A percentile compares a stretch with the other conserved stretches of the same genome.
Evolutionary conservation across 495 filamentous ascomycete species (phyloP).

Genomic region (Penicillium riverlandense): DNA sequence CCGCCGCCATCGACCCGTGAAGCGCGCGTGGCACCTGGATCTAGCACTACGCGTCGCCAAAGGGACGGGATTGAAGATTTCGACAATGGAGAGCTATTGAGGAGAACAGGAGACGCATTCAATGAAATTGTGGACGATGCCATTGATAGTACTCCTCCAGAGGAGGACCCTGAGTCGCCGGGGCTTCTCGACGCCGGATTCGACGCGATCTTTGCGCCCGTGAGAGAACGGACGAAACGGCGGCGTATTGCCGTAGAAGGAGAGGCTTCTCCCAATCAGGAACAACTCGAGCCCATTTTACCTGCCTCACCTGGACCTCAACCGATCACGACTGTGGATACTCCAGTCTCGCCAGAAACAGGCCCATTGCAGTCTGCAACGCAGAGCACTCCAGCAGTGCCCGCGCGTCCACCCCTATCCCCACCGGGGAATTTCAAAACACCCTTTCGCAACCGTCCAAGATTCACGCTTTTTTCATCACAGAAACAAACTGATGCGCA

Average conservation of each 20-base stretch:
- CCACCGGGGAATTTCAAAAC: conserved; percentile 16
- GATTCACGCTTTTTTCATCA: conserved; percentile 20
- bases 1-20: conserved; percentile 8
- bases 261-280: conserved; percentile 1
- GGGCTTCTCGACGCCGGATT: conserved; percentile 16
- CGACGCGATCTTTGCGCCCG: conserved; percentile 24
- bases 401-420: conserved; percentile 1
- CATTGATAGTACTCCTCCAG: conserved; percentile 16
- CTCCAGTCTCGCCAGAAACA: conserved; percentile 1
- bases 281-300: conserved; percentile 4
- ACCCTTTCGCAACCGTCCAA: conserved; percentile 19
- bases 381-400: conserved; percentile 5
- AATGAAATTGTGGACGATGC: conserved; percentile 5
- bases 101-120: not conserved
- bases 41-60: conserved; percentile 9
- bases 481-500: no score
- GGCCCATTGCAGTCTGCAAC: not conserved
- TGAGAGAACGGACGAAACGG: conserved; percentile 20
- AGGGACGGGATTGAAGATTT: conserved; percentile 33
- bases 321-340: not conserved
- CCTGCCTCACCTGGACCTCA: conserved; percentile 14
- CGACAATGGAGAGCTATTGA: conserved; percentile 12
- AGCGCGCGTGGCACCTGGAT: conserved; percentile 2
- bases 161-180: conserved; percentile 1
- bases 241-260: conserved; percentile 10